A percentile compares a stretch with the other conserved stretches of the same genome.
Conservation (phyloP, 257 asterid species). For the Solanum chmielewskii region DNA sequence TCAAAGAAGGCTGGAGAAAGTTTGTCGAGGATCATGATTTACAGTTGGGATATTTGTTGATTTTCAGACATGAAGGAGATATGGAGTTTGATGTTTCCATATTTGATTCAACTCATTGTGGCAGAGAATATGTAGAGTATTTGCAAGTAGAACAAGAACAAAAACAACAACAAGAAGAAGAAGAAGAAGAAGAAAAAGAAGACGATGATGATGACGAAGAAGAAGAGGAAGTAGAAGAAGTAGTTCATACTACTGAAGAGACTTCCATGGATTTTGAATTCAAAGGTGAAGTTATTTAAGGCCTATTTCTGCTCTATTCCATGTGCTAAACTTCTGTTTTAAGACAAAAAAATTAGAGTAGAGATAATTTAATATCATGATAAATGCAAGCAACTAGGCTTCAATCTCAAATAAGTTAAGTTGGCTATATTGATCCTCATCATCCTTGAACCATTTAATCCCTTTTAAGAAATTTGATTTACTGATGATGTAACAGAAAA, state of each 20-base stretch:
- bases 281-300: neutral
- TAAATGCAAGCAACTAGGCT: neutral
- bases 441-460: neutral
- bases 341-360: neutral
- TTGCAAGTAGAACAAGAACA: neutral
- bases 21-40: too few relatives aligned
- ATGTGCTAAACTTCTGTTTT: neutral
- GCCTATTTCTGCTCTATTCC: neutral
- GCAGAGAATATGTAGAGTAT: neutral
- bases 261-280: neutral
- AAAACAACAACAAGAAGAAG: neutral
- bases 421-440: neutral
- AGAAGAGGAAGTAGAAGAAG: neutral
- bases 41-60: neutral
- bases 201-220: neutral
- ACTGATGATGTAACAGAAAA: neutral
- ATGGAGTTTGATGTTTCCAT: neutral
- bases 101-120: neutral
- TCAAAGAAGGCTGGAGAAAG: too few relatives aligned
- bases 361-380: neutral
- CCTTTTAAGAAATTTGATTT: neutral
- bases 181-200: neutral
- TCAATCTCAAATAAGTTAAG: neutral
- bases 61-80: conserved; percentile 3
- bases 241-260: neutral